These are phyloP conservation scores for Mallotus repandus DNA, from an alignment of 441 rosid genomes.

Conservation along the genomic window DNA sequence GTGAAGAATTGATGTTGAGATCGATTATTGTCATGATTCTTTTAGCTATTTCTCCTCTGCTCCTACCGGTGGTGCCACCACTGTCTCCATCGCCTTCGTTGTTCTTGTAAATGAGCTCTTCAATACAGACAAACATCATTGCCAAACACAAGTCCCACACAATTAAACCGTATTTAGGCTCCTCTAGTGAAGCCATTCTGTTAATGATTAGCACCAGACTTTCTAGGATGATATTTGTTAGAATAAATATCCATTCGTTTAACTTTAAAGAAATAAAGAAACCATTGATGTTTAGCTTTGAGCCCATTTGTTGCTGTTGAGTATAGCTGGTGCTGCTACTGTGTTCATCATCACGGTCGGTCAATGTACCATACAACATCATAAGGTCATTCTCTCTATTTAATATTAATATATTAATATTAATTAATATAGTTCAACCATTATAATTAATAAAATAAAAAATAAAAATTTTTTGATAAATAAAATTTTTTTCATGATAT, in stretches of 20 bases:
- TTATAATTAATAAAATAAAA: no score
- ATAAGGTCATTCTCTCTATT: no score
- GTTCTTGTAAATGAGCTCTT: slow-evolving; percentile 9
- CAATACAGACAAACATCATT: slow-evolving; percentile 3
- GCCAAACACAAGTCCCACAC: slow-evolving; percentile 9
- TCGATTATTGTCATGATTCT: no score
- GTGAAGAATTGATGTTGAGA: no score
- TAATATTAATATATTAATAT: no score
- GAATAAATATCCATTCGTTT: slow-evolving; percentile 4
- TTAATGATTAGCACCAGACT: not conserved
- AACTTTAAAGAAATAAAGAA: no score
- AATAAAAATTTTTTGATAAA: no score
- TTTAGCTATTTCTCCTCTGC: no score
- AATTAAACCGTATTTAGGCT: slow-evolving; percentile 1
- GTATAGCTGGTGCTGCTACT: not conserved
- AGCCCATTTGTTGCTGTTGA: not conserved
- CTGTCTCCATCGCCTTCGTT: no score
- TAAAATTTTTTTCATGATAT: no score
- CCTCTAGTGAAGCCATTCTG: not conserved
- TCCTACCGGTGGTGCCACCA: no score
- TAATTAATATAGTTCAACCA: no score
- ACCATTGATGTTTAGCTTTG: not conserved
- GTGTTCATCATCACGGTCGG: not conserved
- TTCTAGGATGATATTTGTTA: not conserved
- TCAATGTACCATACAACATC: not conserved